Conservation (phyloP, 495 filamentous ascomycete species). For the Chaetomium tenue region DNA sequence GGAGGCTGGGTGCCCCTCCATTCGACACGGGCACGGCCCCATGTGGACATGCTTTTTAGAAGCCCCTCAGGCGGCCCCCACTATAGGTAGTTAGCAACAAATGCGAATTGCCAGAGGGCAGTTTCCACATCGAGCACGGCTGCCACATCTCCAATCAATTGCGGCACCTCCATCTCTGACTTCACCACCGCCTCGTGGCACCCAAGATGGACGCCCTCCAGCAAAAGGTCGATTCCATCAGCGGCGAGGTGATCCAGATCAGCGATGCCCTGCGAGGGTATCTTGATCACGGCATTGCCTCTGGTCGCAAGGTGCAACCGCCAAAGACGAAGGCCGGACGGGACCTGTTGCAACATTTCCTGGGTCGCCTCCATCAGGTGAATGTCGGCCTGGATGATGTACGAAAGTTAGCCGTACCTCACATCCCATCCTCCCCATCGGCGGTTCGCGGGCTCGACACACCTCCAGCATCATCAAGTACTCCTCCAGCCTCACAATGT, state of each 20-base stretch:
- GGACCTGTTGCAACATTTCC: slow-evolving; percentile 28
- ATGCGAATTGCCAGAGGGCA: background rate
- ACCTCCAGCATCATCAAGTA: slow-evolving; percentile 24
- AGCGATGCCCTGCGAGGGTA: slow-evolving; percentile 29
- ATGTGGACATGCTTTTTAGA: background rate
- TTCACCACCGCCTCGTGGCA: slow-evolving; percentile 27
- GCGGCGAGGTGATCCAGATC: slow-evolving; percentile 30
- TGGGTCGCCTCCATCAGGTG: slow-evolving; percentile 31
- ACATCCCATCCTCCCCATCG: slow-evolving; percentile 13
- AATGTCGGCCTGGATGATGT: slow-evolving; percentile 18
- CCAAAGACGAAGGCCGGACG: slow-evolving; percentile 30
- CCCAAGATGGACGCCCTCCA: slow-evolving; percentile 34
- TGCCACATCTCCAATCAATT: slow-evolving; percentile 17
- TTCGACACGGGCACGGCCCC: background rate
- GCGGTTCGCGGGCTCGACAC: slow-evolving; percentile 22
- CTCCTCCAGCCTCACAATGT: slow-evolving; percentile 10
- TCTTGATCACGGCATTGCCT: slow-evolving; percentile 24
- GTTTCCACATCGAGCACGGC: background rate
- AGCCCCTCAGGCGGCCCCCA: background rate
- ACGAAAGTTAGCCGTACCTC: slow-evolving; percentile 17
- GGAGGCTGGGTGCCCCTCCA: background rate
- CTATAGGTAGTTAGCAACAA: background rate
- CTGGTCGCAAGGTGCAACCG: slow-evolving; percentile 31
- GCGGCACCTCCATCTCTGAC: slow-evolving; percentile 10
- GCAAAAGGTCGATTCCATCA: slow-evolving; percentile 29